phyloP scores from a whole-genome alignment of 2,329 filamentous ascomycete species.

The Monosporascus sp. region DNA sequence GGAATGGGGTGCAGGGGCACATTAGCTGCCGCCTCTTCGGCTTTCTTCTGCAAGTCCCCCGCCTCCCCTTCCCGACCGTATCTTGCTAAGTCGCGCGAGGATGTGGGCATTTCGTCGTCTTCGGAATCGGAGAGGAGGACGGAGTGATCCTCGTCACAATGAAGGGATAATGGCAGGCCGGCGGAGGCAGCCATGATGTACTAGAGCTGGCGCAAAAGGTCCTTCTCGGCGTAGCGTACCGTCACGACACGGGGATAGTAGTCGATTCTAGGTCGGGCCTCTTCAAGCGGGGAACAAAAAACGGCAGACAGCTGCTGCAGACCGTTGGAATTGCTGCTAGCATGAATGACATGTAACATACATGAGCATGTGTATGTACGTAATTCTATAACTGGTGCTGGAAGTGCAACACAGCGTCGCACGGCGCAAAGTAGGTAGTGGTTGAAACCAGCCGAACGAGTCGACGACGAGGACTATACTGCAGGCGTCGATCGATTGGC shows the following conservation, averaged over 20 bases:
- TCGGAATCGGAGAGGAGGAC: conserved; percentile 25
- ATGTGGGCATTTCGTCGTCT: conserved; percentile 21
- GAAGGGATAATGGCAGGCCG: conserved; percentile 20
- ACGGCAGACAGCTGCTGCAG: background rate
- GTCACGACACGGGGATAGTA: background rate
- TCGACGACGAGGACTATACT: no score
- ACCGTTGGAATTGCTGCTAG: background rate
- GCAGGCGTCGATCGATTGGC: no score
- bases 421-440: background rate
- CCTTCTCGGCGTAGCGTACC: conserved; percentile 5
- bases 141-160: conserved; percentile 24
- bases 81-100: conserved; percentile 12
- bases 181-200: conserved; percentile 18
- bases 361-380: background rate
- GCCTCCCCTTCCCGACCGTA: conserved; percentile 12
- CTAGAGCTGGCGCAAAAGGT: conserved; percentile 6
- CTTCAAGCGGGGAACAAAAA: background rate
- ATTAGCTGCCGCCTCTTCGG: conserved; percentile 25
- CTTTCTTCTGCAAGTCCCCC: conserved; percentile 22
- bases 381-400: background rate
- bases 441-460: no score
- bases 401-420: background rate
- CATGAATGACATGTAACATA: background rate
- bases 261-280: conserved; percentile 5
- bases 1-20: conserved; percentile 61